These are phyloP conservation scores for Cylindricascospora bacillispora DNA, from an alignment of 1,139 yeast genomes.

Conservation along the genomic window DNA sequence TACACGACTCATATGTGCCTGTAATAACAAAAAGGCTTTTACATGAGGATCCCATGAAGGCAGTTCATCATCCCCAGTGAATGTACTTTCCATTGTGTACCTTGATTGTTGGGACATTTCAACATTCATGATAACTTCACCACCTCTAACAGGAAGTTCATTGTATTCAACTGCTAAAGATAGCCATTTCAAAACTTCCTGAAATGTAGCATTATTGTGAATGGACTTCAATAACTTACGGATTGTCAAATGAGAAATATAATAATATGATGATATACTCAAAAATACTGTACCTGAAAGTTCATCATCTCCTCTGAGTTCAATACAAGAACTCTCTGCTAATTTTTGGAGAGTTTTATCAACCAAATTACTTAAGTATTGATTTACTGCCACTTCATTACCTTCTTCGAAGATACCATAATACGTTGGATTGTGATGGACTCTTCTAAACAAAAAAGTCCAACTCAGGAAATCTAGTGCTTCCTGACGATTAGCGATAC, in stretches of 20 bases:
- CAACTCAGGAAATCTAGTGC: conserved; percentile 90
- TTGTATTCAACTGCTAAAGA: conserved; percentile 82
- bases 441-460: conserved; percentile 89
- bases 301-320: conserved; percentile 31
- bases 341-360: conserved; percentile 60
- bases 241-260: conserved; percentile 83
- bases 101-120: conserved; percentile 78
- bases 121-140: conserved; percentile 84
- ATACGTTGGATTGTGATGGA: conserved; percentile 90
- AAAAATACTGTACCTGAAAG: conserved; percentile 66
- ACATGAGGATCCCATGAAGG: conserved; percentile 95
- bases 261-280: conserved; percentile 80
- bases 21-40: conserved; percentile 71
- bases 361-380: conserved; percentile 59
- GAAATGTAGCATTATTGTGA: conserved; percentile 38
- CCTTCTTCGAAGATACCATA: conserved; percentile 68
- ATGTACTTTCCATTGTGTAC: conserved; percentile 43
- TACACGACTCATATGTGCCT: conserved; percentile 73
- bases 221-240: conserved; percentile 50
- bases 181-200: conserved; percentile 59
- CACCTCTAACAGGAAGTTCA: conserved; percentile 88
- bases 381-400: conserved; percentile 51
- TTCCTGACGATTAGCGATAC: conserved; percentile 69
- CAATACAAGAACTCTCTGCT: conserved; percentile 60
- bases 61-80: conserved; percentile 34